phyloP scores from a whole-genome alignment of 768 basidiomycete genomes.

The Dacryopinax primogenitus region DNA sequence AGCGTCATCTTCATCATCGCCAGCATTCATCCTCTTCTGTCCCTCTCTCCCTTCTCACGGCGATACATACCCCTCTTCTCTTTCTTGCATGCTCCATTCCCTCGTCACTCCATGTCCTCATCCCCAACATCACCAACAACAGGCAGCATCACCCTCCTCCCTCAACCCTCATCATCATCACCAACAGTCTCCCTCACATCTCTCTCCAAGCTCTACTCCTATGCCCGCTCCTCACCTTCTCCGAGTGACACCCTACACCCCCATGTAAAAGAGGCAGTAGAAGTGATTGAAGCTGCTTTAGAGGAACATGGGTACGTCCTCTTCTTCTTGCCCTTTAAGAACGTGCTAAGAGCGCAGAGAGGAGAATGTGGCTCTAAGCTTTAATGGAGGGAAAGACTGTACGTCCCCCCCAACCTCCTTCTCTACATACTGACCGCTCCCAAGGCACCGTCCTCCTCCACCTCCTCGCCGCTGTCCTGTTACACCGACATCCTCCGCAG shows the following conservation, averaged over 20 bases:
- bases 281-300: conserved; percentile 66
- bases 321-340: neutral
- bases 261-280: conserved; percentile 59
- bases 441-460: conserved; percentile 91
- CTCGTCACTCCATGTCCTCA: neutral
- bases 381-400: conserved; percentile 99
- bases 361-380: conserved; percentile 71
- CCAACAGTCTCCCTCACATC: neutral
- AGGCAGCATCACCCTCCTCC: neutral
- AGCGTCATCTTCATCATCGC: too few species aligned
- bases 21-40: too few species aligned
- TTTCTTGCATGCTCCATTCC: too few species aligned
- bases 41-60: too few species aligned
- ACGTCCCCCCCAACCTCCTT: conserved; percentile 14
- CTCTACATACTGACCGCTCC: neutral
- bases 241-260: neutral
- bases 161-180: neutral
- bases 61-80: too few species aligned
- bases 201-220: neutral
- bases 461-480: conserved; percentile 64
- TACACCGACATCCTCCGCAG: conserved; percentile 29
- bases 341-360: conserved; percentile 33
- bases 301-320: conserved; percentile 66
- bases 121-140: neutral
- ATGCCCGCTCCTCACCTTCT: neutral